Evolutionary conservation across 192 early-diverging fungal genomes (phyloP).

Genomic region (Entomortierella parvispora): DNA sequence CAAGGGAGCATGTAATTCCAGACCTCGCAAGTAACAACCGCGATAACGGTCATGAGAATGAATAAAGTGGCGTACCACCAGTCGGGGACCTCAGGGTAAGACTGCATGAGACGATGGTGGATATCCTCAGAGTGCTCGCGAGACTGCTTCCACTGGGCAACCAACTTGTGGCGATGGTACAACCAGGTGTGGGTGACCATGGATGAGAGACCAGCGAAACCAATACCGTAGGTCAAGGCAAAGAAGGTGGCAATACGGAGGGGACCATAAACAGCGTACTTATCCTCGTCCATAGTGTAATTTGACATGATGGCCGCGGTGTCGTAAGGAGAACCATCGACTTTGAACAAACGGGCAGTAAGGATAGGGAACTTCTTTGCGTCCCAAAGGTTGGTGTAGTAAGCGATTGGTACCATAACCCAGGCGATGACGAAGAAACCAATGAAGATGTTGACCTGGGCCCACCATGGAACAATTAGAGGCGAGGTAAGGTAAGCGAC

Average conservation of each 20-base stretch:
- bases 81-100: constrained; percentile 60
- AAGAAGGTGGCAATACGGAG: constrained; percentile 47
- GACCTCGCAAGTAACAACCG: constrained; percentile 35
- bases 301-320: constrained; percentile 25
- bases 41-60: constrained; percentile 18
- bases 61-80: constrained; percentile 60
- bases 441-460: constrained; percentile 67
- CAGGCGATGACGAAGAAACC: constrained; percentile 72
- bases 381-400: constrained; percentile 67
- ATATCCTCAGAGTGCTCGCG: constrained; percentile 54
- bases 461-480: constrained; percentile 58
- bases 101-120: constrained; percentile 74
- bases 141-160: constrained; percentile 39
- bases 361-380: constrained; percentile 47
- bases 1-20: constrained; percentile 52
- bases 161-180: constrained; percentile 66
- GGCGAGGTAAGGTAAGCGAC: constrained; percentile 49
- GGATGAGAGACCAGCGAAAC: constrained; percentile 62
- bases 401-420: constrained; percentile 71
- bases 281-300: constrained; percentile 48
- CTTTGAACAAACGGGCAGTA: constrained; percentile 35
- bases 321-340: constrained; percentile 31
- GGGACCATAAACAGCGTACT: constrained; percentile 52
- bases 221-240: constrained; percentile 55
- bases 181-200: constrained; percentile 65